Evolutionary conservation across 805 yeast genomes (phyloP), one percentile per base, ranked within the genome.

Genomic region (Cyberlindnera euphorbiae): DNA sequence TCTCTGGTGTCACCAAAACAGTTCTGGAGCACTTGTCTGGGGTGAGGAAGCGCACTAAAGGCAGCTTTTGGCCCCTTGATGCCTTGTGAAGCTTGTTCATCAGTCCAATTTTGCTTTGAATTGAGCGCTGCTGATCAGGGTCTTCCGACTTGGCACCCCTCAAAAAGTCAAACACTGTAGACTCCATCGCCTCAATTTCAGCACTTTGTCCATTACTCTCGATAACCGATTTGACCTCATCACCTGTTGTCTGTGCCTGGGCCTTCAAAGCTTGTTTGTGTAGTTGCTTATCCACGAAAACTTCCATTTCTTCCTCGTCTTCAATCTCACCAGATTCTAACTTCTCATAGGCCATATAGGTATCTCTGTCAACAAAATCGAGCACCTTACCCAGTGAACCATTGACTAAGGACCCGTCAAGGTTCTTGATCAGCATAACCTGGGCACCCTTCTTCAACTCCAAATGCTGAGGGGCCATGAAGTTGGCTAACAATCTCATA

Each of bases 401-500:
- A 59, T 84, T 84, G 9, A 83, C 93, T 32, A 84, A 63, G 0
- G 77, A 69, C 19, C 74, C 80, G 52, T 82, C 90, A 38, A 79
- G 68, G 52, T 84, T 84, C 53, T 83, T 83, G 31, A 83, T 69
- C 68, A 83, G 75, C 90, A 84, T 83, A 1, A 84, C 94, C 58
- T 83, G 93, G 0, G 90, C 86, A 30, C 82, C 82, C 37, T 70
- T 70, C 50, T 82, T 84, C 49, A 84, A 60, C 6, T 63, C 63
- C 11, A 84, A 53, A 25, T 59, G 60, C 25, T 66, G 62, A 3
- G 86, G 84, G 2, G 88, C 83, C 49, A 83, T 57, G 44, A 82
- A 78, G 46, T 77, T 75, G 16, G 68, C 64, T 10, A 80, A 56
- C 17, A 79, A 50, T 34, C 60, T 64, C 32, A 65, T 65, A 30